Percentiles rank a stretch among this genome's conserved stretches.
These are phyloP conservation scores for Fusarium illudens DNA, from an alignment of 2,329 filamentous ascomycete genomes.

Conservation along the genomic window DNA sequence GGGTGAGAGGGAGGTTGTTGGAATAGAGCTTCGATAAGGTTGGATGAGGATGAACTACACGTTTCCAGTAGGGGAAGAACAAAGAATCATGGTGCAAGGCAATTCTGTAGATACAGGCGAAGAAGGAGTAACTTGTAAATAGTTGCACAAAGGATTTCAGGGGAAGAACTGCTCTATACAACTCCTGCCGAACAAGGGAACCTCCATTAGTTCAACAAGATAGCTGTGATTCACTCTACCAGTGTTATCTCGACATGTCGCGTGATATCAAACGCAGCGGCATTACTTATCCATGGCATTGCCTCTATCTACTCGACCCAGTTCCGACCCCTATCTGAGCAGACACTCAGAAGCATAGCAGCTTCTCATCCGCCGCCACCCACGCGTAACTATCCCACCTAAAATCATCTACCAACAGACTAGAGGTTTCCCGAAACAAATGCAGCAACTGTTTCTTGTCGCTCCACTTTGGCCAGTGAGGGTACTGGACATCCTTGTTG, in stretches of 20 bases:
- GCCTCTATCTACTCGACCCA: background rate
- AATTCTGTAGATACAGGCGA: background rate
- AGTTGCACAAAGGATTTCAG: background rate
- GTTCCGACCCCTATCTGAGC: background rate
- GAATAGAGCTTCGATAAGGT: constrained; percentile 1
- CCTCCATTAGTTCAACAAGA: background rate
- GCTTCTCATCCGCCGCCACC: background rate
- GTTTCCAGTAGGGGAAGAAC: too few relatives aligned
- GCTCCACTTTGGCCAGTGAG: background rate
- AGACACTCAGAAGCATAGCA: background rate
- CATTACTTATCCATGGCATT: too few relatives aligned
- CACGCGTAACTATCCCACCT: background rate
- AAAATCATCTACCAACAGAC: background rate
- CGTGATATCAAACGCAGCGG: too few relatives aligned
- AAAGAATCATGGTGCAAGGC: too few relatives aligned
- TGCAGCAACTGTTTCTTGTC: background rate
- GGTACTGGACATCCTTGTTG: background rate
- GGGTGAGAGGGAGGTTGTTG: background rate
- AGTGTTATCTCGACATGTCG: too few relatives aligned
- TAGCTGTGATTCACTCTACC: too few relatives aligned
- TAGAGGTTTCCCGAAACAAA: background rate
- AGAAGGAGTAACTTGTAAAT: background rate
- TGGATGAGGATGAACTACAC: too few relatives aligned
- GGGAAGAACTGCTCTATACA: background rate
- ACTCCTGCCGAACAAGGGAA: background rate